Evolutionary conservation across 208 protist species (phyloP), one percentile per base, ranked within the genome.

Genomic region (Crithidia mellificae): DNA sequence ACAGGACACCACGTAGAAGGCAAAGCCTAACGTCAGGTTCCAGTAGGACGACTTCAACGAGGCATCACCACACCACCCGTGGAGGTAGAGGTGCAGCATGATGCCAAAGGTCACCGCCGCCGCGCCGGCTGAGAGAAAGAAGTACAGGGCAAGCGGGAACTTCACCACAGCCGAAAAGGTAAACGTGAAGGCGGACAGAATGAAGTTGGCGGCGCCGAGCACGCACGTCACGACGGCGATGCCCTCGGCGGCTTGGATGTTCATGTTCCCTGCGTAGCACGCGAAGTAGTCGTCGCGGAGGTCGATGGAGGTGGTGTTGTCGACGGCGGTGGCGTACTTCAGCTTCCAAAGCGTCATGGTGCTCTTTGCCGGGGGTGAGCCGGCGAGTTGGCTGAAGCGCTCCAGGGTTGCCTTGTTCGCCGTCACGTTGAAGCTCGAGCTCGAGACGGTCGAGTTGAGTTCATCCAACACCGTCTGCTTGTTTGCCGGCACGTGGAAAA

Each of bases 181-280:
- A 29, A 89, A 82, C 6, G 65, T 52, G 55, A 84, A 78, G 29
- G 81, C 55, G 32, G 68, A 64, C 49, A 89, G 43, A 19, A 84
- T 41, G 20, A 89, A 44, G 57, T 86, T 86, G 0, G 68, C 69
- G 3, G 41, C 64, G 22, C 46, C 63, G 3, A 86, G 69, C 32
- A 84, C 74, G 55, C 64, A 76, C 8, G 74, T 70, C 12, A 89
- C 64, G 14, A 86, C 72, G 15, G 74, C 56, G 6, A 81, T 50
- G 32, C 80, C 84, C 56, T 89, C 80, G 24, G 78, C 74, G 6
- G 76, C 59, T 59, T 89, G 84, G 61, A 86, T 86, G 39, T 73
- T 56, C 39, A 73, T 68, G 47, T 77, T 81, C 7, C 84, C 84
- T 2, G 59, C 24, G 49, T 73, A 57, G 69, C 81, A 87, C 14